Conservation (phyloP, 1,284 basidiomycete genomes). For the Coniferiporia sulphurascens region DNA sequence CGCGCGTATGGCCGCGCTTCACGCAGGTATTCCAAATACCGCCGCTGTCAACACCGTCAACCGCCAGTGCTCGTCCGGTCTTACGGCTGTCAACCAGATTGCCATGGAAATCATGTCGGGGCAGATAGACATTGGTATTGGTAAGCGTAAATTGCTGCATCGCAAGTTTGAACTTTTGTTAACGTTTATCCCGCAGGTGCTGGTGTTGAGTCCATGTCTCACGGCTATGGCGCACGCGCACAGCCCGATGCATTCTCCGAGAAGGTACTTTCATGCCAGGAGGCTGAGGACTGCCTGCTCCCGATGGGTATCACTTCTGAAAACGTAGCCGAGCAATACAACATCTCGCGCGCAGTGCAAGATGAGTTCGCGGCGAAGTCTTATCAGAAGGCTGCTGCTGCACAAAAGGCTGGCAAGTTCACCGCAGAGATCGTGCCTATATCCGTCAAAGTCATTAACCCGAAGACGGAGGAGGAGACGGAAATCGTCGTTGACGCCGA, state of each 20-base stretch:
- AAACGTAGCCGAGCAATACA: conserved; percentile 84
- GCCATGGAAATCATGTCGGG: conserved; percentile 84
- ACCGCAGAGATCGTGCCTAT: conserved; percentile 88
- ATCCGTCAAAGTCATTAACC: conserved; percentile 71
- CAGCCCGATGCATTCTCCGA: conserved; percentile 78
- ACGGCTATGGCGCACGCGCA: conserved; percentile 71
- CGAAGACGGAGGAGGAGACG: conserved; percentile 79
- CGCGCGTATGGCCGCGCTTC: conserved; percentile 92
- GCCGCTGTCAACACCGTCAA: conserved; percentile 86
- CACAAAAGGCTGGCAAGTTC: conserved; percentile 91
- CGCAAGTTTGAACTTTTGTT: not conserved
- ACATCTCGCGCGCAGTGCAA: conserved; percentile 70
- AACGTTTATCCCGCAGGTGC: conserved; percentile 50
- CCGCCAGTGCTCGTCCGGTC: conserved; percentile 91
- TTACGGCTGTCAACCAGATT: conserved; percentile 86
- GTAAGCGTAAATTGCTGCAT: conserved; percentile 36
- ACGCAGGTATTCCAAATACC: conserved; percentile 87
- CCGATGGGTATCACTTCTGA: conserved; percentile 98
- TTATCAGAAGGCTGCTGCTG: conserved; percentile 82
- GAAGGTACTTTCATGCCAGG: conserved; percentile 69
- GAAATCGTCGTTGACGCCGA: conserved; percentile 81
- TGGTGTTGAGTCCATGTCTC: conserved; percentile 95
- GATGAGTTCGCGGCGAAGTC: conserved; percentile 86
- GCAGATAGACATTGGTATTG: conserved; percentile 91
- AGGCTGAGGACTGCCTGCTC: conserved; percentile 88